Conservation (phyloP, 2,329 filamentous ascomycete genomes). For the Sporothrix variecibatus region DNA sequence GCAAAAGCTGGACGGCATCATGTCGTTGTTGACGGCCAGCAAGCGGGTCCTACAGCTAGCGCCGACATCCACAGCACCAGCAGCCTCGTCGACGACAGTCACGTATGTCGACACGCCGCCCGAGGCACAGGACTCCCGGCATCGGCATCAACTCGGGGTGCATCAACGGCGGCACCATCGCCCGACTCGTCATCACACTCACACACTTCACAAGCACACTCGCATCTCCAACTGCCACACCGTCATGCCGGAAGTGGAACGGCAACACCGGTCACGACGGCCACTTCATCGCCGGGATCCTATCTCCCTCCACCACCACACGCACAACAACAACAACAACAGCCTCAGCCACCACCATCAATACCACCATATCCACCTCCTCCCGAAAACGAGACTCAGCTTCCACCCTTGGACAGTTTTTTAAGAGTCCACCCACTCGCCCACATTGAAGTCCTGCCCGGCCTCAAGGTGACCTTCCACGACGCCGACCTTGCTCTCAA, state of each 20-base stretch:
- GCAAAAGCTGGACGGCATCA: slow-evolving; percentile 44
- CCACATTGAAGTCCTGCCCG: slow-evolving; percentile 41
- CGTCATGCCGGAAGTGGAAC: neutral
- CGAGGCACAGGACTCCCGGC: neutral
- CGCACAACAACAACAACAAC: neutral
- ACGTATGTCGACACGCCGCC: neutral
- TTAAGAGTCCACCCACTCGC: slow-evolving; percentile 12
- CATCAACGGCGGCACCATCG: slow-evolving; percentile 9
- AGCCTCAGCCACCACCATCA: neutral
- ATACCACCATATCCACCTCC: neutral
- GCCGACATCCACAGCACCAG: neutral
- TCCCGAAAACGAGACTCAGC: neutral
- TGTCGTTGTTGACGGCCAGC: slow-evolving; percentile 41
- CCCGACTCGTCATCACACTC: neutral
- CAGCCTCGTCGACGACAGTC: neutral
- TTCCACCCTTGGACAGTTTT: neutral
- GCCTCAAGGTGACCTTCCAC: slow-evolving; percentile 38
- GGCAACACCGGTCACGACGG: neutral
- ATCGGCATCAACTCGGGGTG: neutral
- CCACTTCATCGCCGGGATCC: neutral
- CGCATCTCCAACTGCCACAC: neutral
- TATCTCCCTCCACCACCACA: neutral
- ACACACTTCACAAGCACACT: neutral
- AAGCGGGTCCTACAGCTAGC: slow-evolving; percentile 33
- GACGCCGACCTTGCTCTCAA: slow-evolving; percentile 40